Base-by-base conservation (phyloP, 106 monocot genomes). In the Ottelia alismoides region DNA sequence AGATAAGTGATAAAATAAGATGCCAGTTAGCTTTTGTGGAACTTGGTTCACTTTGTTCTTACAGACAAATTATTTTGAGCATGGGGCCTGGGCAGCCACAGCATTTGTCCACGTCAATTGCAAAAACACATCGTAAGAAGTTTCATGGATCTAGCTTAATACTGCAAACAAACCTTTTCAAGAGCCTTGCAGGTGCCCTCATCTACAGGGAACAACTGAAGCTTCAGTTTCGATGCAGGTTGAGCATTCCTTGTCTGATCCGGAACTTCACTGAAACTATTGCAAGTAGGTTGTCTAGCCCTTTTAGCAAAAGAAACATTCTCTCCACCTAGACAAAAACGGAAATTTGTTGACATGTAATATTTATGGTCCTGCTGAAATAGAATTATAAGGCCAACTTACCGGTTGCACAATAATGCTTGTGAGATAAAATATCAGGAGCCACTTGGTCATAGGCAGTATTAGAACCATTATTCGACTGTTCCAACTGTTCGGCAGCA, bases 401-500 rank as follows among this genome's bases (percentile, higher is more conserved):
- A n/a, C n/a, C n/a, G n/a, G n/a, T n/a, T n/a, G n/a, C n/a, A n/a
- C n/a, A n/a, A n/a, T n/a, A n/a, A n/a, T n/a, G n/a, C n/a, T n/a
- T n/a, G n/a, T n/a, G n/a, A n/a, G n/a, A n/a, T 27, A 57, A 22
- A 49, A 22, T 49, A 50, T 22, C 49, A 21, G 45, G 30, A 56
- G 25, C n/a, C n/a, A n/a, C 60, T 45, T 69, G 73, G 28, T 52
- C 49, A 60, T 47, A 56, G 60, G 72, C 58, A 61, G n/a, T 19
- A 28, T 56, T 76, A 25, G 24, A 52, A 31, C 58, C 66, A 29
- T 59, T 72, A 28, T 59, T 56, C 53, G 73, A 58, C 30, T 73
- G 63, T 53, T 98, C 96, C 28, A 98, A 66, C 57, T 85, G 79
- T 57, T 85, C 89, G 47, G 96, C 96, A 40, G 96, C 96, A 82